phyloP scores from a whole-genome alignment of 768 basidiomycete genomes.

The Mycena capillaripes region DNA sequence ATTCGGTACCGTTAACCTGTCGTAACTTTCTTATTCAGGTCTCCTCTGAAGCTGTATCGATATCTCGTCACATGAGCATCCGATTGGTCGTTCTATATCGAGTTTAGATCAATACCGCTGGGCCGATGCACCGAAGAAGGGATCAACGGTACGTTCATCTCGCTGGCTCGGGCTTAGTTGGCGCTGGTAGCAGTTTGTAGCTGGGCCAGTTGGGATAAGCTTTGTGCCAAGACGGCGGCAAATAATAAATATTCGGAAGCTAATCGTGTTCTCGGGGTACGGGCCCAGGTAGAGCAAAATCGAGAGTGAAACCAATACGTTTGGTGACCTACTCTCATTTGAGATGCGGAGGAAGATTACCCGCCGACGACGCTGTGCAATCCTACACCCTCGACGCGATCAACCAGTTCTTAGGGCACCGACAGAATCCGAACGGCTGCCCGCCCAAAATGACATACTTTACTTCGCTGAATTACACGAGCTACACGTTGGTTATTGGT shows the following conservation, averaged over 20 bases:
- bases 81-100: background rate
- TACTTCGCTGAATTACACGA: constrained; percentile 79
- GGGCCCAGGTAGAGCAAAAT: no score
- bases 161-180: background rate
- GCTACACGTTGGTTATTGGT: constrained; percentile 80
- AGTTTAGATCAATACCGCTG: background rate
- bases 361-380: constrained; percentile 74
- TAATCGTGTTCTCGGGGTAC: no score
- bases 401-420: constrained; percentile 81
- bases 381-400: constrained; percentile 82
- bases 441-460: constrained; percentile 82
- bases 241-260: no score
- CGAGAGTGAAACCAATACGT: no score
- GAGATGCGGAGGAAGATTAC: no score
- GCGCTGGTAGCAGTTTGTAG: no score
- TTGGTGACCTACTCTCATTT: no score
- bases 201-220: no score
- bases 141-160: background rate
- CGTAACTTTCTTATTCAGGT: background rate
- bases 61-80: background rate
- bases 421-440: constrained; percentile 85
- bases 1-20: background rate
- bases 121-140: background rate
- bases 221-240: no score
- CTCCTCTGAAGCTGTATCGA: background rate